Percentiles rank a stretch among this genome's conserved stretches.
phyloP scores from a whole-genome alignment of 2,329 filamentous ascomycete species.

The Fusarium neocosmosporiellum region DNA sequence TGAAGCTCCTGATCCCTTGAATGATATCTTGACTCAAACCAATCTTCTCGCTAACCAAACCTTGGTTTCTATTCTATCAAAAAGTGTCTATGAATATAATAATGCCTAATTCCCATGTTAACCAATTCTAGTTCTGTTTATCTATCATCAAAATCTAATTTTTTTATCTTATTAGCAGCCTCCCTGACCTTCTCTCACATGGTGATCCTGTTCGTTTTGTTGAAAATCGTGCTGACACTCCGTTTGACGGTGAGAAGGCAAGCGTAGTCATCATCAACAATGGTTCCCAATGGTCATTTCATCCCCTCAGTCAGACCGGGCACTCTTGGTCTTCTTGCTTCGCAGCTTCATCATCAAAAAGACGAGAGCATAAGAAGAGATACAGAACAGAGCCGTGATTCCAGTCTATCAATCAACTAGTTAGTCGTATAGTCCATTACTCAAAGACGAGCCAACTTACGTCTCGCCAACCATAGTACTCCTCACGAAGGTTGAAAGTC shows the following conservation, averaged over 20 bases:
- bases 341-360: constrained; percentile 41
- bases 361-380: constrained; percentile 35
- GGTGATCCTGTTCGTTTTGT: neutral
- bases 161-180: neutral
- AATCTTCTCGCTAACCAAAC: neutral
- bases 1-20: neutral
- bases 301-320: neutral
- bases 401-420: constrained; percentile 21
- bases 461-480: constrained; percentile 36
- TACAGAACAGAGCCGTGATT: constrained; percentile 34
- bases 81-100: neutral
- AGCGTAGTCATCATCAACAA: neutral
- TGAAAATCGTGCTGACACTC: neutral
- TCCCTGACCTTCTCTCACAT: neutral
- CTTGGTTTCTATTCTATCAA: neutral
- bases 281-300: neutral
- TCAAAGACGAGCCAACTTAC: constrained; percentile 7
- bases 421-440: neutral
- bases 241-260: neutral
- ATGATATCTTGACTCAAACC: neutral
- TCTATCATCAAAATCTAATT: neutral
- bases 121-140: neutral
- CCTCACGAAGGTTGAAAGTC: constrained; percentile 28
- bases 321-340: constrained; percentile 32
- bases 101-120: neutral